phyloP scores from a whole-genome alignment of 1,284 basidiomycete species.

The Blastosporella zonata region DNA sequence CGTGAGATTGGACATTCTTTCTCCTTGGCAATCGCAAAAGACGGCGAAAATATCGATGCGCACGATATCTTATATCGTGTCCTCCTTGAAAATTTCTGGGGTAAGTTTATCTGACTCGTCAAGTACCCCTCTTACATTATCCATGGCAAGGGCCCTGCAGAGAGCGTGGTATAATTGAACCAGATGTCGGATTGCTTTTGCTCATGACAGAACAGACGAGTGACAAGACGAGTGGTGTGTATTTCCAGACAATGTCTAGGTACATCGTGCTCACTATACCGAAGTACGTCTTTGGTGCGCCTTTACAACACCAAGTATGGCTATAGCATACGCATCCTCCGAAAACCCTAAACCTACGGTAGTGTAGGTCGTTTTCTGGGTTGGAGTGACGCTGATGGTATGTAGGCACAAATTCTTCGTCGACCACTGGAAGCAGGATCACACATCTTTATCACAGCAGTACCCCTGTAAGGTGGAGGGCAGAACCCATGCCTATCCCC shows the following conservation, averaged over 20 bases:
- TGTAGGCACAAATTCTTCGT: conserved; percentile 46
- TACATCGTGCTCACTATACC: conserved; percentile 10
- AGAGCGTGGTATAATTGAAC: conserved; percentile 25
- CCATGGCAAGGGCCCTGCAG: conserved; percentile 19
- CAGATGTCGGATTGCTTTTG: conserved; percentile 42
- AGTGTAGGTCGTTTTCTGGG: conserved; percentile 10
- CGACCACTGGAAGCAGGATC: conserved; percentile 34
- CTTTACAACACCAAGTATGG: conserved; percentile 81
- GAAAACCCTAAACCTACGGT: conserved; percentile 54
- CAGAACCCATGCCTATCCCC: not conserved
- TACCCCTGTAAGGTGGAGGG: conserved; percentile 33
- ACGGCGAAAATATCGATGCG: conserved; percentile 30
- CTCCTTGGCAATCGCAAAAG: conserved; percentile 19
- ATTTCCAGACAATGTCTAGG: not conserved
- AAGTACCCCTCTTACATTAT: conserved; percentile 9
- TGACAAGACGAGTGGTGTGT: conserved; percentile 23
- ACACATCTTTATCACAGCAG: conserved; percentile 51
- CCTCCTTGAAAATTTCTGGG: conserved; percentile 38
- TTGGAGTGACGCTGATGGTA: conserved; percentile 4
- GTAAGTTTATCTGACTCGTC: conserved; percentile 25
- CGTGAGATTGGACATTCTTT: conserved; percentile 39
- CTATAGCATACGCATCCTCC: conserved; percentile 63
- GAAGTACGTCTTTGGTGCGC: conserved; percentile 72
- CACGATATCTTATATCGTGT: conserved; percentile 38
- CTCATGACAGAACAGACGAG: conserved; percentile 43